phyloP scores from a whole-genome alignment of 2,329 filamentous ascomycete genomes.

The Colletotrichum orbiculare region DNA sequence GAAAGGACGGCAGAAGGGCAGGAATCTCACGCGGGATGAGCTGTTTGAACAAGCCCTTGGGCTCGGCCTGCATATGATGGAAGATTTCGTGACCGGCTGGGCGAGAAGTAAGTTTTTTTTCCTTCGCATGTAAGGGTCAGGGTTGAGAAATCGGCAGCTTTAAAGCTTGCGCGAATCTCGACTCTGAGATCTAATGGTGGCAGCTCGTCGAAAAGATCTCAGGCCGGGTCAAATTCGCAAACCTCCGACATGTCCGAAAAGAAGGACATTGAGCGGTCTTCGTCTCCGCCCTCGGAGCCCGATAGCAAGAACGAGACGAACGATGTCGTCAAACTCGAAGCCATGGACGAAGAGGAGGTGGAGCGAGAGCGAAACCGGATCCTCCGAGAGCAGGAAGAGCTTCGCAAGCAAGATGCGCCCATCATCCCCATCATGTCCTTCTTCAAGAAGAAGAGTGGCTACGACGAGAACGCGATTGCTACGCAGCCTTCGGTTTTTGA shows the following conservation, averaged over 20 bases:
- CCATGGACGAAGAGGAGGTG: constrained; percentile 22
- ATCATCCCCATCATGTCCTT: constrained; percentile 40
- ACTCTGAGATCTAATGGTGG: background rate
- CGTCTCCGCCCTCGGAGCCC: constrained; percentile 3
- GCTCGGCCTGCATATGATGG: constrained; percentile 3
- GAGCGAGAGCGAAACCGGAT: constrained; percentile 24
- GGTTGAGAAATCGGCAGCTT: background rate
- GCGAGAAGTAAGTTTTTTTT: background rate
- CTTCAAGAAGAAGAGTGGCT: constrained; percentile 38
- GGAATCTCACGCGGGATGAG: background rate
- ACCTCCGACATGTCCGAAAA: constrained; percentile 16
- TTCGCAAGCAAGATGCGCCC: constrained; percentile 40
- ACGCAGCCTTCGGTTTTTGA: constrained; percentile 58
- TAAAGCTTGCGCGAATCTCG: background rate
- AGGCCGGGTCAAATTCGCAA: background rate
- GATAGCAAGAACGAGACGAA: constrained; percentile 1
- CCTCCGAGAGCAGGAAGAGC: constrained; percentile 34
- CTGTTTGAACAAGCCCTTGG: background rate
- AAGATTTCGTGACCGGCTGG: background rate
- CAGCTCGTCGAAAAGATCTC: background rate
- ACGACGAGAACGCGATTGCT: constrained; percentile 44
- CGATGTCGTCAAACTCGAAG: constrained; percentile 2
- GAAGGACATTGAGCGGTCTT: background rate
- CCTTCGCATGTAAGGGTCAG: background rate
- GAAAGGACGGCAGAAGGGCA: background rate